These are phyloP conservation scores for Colletotrichum cereale DNA, from an alignment of 2,329 filamentous ascomycete species.

Conservation along the genomic window DNA sequence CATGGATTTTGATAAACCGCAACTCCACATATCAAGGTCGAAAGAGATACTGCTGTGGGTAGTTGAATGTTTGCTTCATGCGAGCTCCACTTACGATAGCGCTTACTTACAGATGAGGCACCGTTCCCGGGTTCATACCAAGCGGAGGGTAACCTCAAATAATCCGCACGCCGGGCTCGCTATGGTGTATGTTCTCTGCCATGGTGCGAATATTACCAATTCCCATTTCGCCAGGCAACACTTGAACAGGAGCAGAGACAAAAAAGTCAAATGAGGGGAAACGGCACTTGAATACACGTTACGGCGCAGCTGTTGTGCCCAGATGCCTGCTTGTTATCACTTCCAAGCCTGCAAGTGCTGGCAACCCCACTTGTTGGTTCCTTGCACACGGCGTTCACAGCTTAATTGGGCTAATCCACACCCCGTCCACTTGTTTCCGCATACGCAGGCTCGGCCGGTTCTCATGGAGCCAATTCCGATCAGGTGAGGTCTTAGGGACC, in stretches of 20 bases:
- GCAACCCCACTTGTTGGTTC: conserved; percentile 13
- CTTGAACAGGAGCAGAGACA: neutral
- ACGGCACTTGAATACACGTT: neutral
- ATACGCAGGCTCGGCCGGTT: neutral
- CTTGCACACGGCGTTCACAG: neutral
- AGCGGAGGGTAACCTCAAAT: too few species aligned
- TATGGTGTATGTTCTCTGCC: neutral
- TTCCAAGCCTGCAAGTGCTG: neutral
- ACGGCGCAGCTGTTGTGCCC: too few species aligned
- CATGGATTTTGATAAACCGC: neutral
- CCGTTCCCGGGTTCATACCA: too few species aligned
- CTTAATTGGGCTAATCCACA: neutral
- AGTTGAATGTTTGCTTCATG: neutral
- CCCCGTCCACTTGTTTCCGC: neutral
- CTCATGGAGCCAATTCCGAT: neutral
- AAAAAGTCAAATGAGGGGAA: neutral
- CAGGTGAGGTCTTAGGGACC: neutral
- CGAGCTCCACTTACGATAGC: neutral
- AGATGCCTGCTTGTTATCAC: neutral
- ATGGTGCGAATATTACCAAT: neutral
- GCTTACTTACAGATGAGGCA: neutral
- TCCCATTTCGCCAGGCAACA: neutral
- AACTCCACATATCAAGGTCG: neutral
- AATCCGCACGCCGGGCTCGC: neutral
- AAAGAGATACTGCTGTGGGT: neutral